Evolutionary conservation across 495 filamentous ascomycete genomes (phyloP).

Genomic region (Zalerion maritima): DNA sequence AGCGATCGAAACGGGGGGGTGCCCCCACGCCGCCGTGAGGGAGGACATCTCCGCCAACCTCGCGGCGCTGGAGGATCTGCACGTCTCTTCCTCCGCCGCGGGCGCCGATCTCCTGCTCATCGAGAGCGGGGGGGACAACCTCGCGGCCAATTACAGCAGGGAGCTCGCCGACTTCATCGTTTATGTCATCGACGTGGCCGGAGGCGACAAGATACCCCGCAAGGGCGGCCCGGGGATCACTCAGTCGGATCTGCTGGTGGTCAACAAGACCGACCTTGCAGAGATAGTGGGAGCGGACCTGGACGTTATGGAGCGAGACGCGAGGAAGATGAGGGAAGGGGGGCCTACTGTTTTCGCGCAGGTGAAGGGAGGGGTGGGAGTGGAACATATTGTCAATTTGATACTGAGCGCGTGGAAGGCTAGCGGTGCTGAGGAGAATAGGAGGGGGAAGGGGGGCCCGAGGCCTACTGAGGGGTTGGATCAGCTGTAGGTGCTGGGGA

Average conservation of each 20-base stretch:
- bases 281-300: slow-evolving; percentile 85
- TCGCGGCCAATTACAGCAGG: slow-evolving; percentile 87
- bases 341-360: slow-evolving; percentile 95
- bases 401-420: slow-evolving; percentile 86
- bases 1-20: slow-evolving; percentile 95
- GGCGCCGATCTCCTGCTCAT: slow-evolving; percentile 76
- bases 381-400: slow-evolving; percentile 74
- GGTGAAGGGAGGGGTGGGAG: slow-evolving; percentile 78
- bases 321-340: slow-evolving; percentile 86
- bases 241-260: slow-evolving; percentile 77
- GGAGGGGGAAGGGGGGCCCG: slow-evolving; percentile 35
- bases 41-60: slow-evolving; percentile 95
- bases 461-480: slow-evolving; percentile 34
- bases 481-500: too few relatives aligned
- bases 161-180: slow-evolving; percentile 95
- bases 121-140: slow-evolving; percentile 88
- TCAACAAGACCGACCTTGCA: slow-evolving; percentile 94
- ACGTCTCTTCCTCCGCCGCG: slow-evolving; percentile 52
- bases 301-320: slow-evolving; percentile 87
- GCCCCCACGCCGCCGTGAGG: slow-evolving; percentile 92
- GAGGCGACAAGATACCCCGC: slow-evolving; percentile 92
- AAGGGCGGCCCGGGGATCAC: slow-evolving; percentile 97
- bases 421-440: slow-evolving; percentile 57
- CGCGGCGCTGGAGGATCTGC: slow-evolving; percentile 76
- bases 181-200: slow-evolving; percentile 94